A percentile compares a stretch with the other conserved stretches of the same genome.
These are phyloP conservation scores for Stylosanthes scabra DNA, from an alignment of 331 rosid species.

Conservation along the genomic window DNA sequence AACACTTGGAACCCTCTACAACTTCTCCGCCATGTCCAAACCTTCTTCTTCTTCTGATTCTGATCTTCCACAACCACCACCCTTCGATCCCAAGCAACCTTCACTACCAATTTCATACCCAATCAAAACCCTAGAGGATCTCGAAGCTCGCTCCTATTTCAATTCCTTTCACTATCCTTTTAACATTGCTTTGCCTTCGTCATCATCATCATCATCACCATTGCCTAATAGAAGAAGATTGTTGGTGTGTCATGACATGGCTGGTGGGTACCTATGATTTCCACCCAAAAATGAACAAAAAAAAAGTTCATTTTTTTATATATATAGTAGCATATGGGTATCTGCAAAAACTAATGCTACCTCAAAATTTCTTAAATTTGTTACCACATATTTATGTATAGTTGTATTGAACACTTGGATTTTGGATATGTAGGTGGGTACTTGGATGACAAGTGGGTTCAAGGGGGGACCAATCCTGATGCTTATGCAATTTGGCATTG, in stretches of 20 bases:
- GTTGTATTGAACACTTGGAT: too few relatives aligned
- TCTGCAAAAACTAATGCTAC: too few relatives aligned
- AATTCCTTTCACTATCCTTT: constrained; percentile 89
- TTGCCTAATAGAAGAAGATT: constrained; percentile 74
- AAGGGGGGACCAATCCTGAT: constrained; percentile 78
- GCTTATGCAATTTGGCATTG: constrained; percentile 91
- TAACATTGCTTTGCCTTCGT: constrained; percentile 62
- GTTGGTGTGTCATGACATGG: constrained; percentile 91
- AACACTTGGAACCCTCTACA: constrained; percentile 14
- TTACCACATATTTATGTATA: too few relatives aligned
- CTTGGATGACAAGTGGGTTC: constrained; percentile 84
- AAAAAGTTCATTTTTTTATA: too few relatives aligned
- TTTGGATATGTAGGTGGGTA: constrained; percentile 62
- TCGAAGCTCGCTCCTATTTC: constrained; percentile 73
- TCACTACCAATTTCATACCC: constrained; percentile 82
- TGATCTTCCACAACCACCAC: constrained; percentile 45
- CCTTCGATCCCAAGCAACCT: constrained; percentile 72
- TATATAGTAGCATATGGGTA: too few relatives aligned
- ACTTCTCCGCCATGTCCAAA: constrained; percentile 46
- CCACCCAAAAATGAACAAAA: too few relatives aligned
- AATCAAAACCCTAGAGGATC: constrained; percentile 77
- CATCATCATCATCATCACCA: constrained; percentile 7
- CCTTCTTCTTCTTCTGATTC: constrained; percentile 5
- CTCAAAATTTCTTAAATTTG: too few relatives aligned
- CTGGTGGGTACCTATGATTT: constrained; percentile 62